Percentiles rank a stretch among this genome's conserved stretches.
Evolutionary conservation across 2,329 filamentous ascomycete species (phyloP).

Genomic region (Corniculantispora saksenae): DNA sequence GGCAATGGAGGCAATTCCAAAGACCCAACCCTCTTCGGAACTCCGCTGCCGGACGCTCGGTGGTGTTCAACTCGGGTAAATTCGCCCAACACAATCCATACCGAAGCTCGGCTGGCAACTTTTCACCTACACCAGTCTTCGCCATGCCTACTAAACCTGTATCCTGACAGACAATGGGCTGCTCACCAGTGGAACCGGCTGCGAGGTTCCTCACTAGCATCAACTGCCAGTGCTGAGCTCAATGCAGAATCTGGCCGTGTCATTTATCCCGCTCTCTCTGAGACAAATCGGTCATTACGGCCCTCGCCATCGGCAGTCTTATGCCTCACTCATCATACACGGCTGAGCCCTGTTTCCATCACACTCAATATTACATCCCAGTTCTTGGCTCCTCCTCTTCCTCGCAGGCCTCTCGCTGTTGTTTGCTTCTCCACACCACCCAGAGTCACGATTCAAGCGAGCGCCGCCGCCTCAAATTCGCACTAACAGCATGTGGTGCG

Average conservation of each 20-base stretch:
- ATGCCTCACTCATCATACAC: no score
- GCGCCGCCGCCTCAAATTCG: conserved; percentile 14
- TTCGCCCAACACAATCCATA: neutral
- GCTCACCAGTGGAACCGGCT: neutral
- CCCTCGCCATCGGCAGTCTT: neutral
- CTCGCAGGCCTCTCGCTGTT: neutral
- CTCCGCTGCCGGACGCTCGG: neutral
- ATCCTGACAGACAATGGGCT: neutral
- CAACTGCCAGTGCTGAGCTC: neutral
- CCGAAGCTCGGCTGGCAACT: neutral
- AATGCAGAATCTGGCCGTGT: neutral
- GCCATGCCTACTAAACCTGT: neutral
- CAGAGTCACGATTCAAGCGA: conserved; percentile 16
- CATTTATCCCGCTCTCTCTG: neutral
- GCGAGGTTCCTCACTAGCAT: neutral
- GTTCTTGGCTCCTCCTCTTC: neutral
- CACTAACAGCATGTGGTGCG: neutral
- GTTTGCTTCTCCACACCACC: conserved; percentile 3
- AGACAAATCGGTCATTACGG: neutral
- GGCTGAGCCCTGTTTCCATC: neutral
- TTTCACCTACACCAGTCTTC: neutral
- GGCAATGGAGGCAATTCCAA: neutral
- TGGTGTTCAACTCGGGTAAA: neutral
- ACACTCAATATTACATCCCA: neutral
- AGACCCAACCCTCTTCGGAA: neutral